Evolutionary conservation across 192 early-diverging fungal genomes (phyloP), one percentile per base, ranked within the genome.

Genomic region (Oehlia diaphana): DNA sequence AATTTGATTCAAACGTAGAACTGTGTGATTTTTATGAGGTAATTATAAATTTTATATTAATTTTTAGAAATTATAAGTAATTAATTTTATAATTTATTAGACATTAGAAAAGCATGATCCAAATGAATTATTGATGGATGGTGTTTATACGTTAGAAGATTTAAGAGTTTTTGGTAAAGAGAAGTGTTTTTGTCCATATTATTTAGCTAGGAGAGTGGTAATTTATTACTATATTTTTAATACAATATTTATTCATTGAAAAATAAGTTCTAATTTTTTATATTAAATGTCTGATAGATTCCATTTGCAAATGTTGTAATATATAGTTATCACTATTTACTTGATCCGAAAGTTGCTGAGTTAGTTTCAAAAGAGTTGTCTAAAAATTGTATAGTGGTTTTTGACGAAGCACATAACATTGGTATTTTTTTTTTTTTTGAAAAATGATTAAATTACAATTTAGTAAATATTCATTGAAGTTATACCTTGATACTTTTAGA

Each of bases 321-420:
- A 53, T 99, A 98, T 87, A 95, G 94, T 77, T 99, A 98, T 81
- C 97, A 99, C 81, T 99, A 99, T 81, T 90, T 99, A 87, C 86
- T 99, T n/a, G 98, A 99, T 83, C 98, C 98, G 26, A 99, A 99
- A 86, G 97, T 99, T 2, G 98, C 98, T 8, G 97, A 99, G 58
- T 81, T 98, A 71, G 95, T 99, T 42, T 98, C 97, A 6, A 96
- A 94, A 84, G 97, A 99, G 81, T 79, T 99, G 69, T 93, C 94
- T 47, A 95, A 93, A 83, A 95, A 99, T 67, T 92, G 93, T 50
- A 99, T 99, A 69, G 93, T 99, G n/a, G 94, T 99, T 0, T 99
- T 99, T 87, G 98, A 99, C 86, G 98, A 99, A 83, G 98, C 98
- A 1, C 97, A 99, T 87, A 99, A 99, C 82, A 99, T 99, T 77